Percentiles rank a stretch among this genome's conserved stretches.
phyloP scores from a whole-genome alignment of 2,329 filamentous ascomycete species.

The Neoascochyta sp. region DNA sequence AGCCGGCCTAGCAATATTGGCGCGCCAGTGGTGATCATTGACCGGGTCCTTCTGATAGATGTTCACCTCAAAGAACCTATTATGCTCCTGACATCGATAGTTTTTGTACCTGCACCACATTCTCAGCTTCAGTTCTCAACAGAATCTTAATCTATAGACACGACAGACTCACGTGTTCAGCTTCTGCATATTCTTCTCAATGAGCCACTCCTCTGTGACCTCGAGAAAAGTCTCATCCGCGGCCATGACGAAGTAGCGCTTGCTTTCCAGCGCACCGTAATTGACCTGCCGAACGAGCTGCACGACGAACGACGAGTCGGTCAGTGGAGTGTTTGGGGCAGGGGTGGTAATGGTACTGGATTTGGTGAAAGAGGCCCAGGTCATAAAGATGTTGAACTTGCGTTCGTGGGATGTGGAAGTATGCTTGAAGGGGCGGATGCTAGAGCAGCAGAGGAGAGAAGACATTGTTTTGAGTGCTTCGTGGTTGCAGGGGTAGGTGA shows the following conservation, averaged over 20 bases:
- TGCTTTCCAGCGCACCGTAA: constrained; percentile 45
- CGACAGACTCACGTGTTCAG: constrained; percentile 42
- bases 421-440: no score
- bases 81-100: constrained; percentile 43
- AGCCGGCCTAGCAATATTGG: constrained; percentile 20
- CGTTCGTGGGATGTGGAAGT: no score
- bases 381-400: no score
- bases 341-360: no score
- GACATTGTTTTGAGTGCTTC: no score
- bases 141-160: not conserved
- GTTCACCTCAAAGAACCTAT: constrained; percentile 51
- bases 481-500: no score
- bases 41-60: constrained; percentile 49
- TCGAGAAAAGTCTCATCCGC: constrained; percentile 29
- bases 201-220: constrained; percentile 38
- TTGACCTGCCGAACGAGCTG: constrained; percentile 48
- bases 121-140: not conserved
- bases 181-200: constrained; percentile 46
- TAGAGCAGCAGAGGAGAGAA: no score
- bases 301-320: no score
- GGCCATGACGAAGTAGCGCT: constrained; percentile 40
- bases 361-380: no score
- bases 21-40: no score
- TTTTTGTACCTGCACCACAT: constrained; percentile 44
- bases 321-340: no score